phyloP scores from a whole-genome alignment of 2,329 filamentous ascomycete genomes.

The Pseudonectria foliicola region DNA sequence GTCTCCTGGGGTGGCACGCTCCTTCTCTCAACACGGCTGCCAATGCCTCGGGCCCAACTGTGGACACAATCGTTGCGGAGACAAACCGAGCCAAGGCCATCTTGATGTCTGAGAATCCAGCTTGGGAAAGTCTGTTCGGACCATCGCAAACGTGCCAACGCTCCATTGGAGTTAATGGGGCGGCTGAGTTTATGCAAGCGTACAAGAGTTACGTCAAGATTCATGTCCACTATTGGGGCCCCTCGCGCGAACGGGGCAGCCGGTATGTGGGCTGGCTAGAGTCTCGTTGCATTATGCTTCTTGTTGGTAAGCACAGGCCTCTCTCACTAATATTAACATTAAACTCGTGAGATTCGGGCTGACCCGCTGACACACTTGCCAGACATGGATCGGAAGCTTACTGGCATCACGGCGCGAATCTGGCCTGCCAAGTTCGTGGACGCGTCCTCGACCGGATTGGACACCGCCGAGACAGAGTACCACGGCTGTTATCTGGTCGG shows the following conservation, averaged over 20 bases:
- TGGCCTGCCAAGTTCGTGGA: conserved; percentile 56
- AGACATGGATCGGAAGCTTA: conserved; percentile 50
- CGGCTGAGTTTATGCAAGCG: conserved; percentile 40
- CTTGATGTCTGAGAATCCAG: conserved; percentile 28
- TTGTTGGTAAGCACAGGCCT: conserved; percentile 42
- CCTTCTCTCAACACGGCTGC: conserved; percentile 55
- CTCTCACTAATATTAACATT: conserved; percentile 2
- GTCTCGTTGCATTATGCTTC: conserved; percentile 48
- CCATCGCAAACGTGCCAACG: background rate
- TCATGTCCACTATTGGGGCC: conserved; percentile 59
- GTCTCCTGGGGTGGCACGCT: conserved; percentile 54
- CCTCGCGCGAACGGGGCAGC: conserved; percentile 46
- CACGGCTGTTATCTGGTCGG: conserved; percentile 57
- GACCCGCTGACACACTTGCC: background rate
- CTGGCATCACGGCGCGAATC: conserved; percentile 46
- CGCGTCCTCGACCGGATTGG: conserved; percentile 10
- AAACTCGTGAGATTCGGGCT: background rate
- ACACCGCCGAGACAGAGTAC: conserved; percentile 37
- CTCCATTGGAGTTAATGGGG: conserved; percentile 15
- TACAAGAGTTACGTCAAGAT: conserved; percentile 53
- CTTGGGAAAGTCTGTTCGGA: conserved; percentile 38
- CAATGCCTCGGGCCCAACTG: conserved; percentile 45
- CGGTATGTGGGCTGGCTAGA: conserved; percentile 57
- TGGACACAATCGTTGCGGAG: conserved; percentile 44
- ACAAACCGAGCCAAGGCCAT: conserved; percentile 38